Percentiles rank a stretch among this genome's conserved stretches.
Conservation (phyloP, 2,329 filamentous ascomycete species). For the Dactylonectria macrodidyma region DNA sequence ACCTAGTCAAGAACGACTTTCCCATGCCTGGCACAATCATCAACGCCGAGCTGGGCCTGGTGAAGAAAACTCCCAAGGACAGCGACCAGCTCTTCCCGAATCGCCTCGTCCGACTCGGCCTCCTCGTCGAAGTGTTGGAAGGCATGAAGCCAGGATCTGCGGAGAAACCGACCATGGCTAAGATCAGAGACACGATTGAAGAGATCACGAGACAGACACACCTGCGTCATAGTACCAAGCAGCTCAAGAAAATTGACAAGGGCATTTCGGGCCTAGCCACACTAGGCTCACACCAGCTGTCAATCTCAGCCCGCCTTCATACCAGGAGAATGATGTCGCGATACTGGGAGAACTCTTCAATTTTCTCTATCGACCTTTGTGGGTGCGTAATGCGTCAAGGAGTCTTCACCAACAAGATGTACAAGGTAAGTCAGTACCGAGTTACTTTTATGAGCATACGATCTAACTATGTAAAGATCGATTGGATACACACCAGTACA, state of each 20-base stretch:
- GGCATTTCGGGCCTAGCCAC: neutral
- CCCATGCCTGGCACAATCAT: neutral
- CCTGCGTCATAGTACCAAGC: constrained; percentile 65
- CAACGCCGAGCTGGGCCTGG: neutral
- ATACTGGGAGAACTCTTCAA: constrained; percentile 58
- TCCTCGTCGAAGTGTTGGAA: neutral
- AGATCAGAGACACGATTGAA: constrained; percentile 60
- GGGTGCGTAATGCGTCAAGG: constrained; percentile 60
- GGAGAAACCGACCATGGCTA: constrained; percentile 62
- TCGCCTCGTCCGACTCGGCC: neutral
- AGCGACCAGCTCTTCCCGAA: neutral
- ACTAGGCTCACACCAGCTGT: neutral
- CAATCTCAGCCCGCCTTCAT: neutral
- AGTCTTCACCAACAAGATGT: constrained; percentile 54
- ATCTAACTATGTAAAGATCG: neutral
- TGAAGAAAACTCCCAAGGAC: neutral
- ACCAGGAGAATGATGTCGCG: constrained; percentile 54
- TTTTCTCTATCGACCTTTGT: constrained; percentile 57
- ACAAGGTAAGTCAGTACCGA: neutral
- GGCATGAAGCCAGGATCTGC: neutral
- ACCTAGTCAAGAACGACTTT: neutral
- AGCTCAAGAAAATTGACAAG: constrained; percentile 26
- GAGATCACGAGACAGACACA: constrained; percentile 64
- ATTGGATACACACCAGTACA: constrained; percentile 79
- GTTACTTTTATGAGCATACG: neutral